phyloP scores from a whole-genome alignment of 768 basidiomycete genomes.

The Mycena chlorophos region DNA sequence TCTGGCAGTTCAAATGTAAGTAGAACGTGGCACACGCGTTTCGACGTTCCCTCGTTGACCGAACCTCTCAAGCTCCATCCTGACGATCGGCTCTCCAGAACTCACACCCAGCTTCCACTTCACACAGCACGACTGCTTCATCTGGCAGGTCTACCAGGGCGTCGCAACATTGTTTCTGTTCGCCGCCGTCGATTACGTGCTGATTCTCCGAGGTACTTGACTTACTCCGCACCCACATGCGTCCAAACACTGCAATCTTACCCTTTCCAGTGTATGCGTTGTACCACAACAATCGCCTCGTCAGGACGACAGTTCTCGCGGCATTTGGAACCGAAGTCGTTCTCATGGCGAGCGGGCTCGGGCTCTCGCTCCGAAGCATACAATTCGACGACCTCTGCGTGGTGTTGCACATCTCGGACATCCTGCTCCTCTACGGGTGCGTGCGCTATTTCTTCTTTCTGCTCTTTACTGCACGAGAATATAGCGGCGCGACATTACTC shows the following conservation, averaged over 20 bases:
- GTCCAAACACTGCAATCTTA: conserved; percentile 29
- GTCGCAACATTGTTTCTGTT: conserved; percentile 33
- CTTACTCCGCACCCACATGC: too few species aligned
- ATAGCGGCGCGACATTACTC: conserved; percentile 30
- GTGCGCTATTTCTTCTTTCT: conserved; percentile 4
- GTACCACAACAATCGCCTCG: conserved; percentile 36
- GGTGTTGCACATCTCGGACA: conserved; percentile 27
- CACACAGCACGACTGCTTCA: conserved; percentile 41
- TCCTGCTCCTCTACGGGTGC: conserved; percentile 36
- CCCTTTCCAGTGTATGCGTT: conserved; percentile 39
- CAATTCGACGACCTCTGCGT: conserved; percentile 37
- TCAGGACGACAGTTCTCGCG: conserved; percentile 29
- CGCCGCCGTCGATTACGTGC: conserved; percentile 37
- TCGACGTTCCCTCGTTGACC: background rate
- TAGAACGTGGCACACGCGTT: background rate
- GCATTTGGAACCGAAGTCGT: conserved; percentile 33
- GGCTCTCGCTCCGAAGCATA: conserved; percentile 32
- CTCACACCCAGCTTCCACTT: conserved; percentile 38
- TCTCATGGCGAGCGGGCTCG: conserved; percentile 32
- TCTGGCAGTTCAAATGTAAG: conserved; percentile 38
- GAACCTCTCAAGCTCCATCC: conserved; percentile 29
- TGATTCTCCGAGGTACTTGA: conserved; percentile 40
- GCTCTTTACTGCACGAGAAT: background rate
- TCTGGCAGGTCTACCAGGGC: conserved; percentile 47
- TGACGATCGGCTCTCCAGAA: conserved; percentile 35